Percentiles rank a stretch among this genome's conserved stretches.
Evolutionary conservation across 2,329 filamentous ascomycete species (phyloP).

Genomic region (Colletotrichum tamarilloi): DNA sequence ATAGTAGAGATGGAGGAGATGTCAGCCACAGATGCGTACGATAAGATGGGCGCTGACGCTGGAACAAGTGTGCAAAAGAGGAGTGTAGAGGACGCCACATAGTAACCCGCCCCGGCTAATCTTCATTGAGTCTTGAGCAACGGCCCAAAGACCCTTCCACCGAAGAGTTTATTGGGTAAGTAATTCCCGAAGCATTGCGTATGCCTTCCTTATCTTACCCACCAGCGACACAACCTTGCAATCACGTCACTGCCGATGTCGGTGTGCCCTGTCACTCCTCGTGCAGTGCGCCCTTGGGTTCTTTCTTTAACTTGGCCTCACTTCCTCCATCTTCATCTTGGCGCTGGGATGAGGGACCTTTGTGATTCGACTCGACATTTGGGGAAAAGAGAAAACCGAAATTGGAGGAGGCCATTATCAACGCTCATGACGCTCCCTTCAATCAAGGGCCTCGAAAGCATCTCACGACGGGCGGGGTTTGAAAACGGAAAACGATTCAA

Average conservation of each 20-base stretch:
- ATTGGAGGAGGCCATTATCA: not conserved
- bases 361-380: not conserved
- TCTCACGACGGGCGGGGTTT: not conserved
- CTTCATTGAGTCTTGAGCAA: not conserved
- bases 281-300: not conserved
- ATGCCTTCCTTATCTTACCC: slow-evolving; percentile 28
- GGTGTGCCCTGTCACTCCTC: not conserved
- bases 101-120: not conserved
- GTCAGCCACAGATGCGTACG: not conserved
- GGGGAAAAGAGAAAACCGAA: not conserved
- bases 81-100: not conserved
- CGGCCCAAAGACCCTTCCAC: not conserved
- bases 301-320: not conserved
- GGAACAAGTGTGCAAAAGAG: not conserved
- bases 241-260: slow-evolving; percentile 36
- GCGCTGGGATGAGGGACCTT: not conserved
- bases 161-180: slow-evolving; percentile 7
- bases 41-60: slow-evolving; percentile 19
- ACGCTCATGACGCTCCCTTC: not conserved
- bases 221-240: slow-evolving; percentile 28
- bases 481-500: not conserved
- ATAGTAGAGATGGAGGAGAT: too few relatives aligned
- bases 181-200: slow-evolving; percentile 26
- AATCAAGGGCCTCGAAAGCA: not conserved
- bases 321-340: not conserved